Evolutionary conservation across 768 basidiomycete genomes (phyloP).

Genomic region (Pulveroboletus sp.): DNA sequence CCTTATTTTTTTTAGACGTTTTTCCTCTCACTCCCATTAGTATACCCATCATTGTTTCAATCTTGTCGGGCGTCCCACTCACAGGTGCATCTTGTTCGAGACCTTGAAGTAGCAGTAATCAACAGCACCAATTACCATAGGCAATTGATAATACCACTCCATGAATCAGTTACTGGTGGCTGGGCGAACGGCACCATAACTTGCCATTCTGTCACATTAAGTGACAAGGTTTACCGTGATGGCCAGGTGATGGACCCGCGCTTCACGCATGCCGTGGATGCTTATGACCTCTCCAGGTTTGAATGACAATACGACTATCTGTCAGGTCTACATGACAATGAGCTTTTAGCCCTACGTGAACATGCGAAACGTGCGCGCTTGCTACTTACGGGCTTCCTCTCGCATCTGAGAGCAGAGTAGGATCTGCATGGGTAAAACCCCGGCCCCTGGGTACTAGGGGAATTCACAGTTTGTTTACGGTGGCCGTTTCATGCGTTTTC

Average conservation of each 20-base stretch:
- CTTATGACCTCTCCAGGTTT: conserved; percentile 61
- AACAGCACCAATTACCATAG: conserved; percentile 28
- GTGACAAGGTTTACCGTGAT: too few species aligned
- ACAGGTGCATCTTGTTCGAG: conserved; percentile 23
- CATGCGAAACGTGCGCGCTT: conserved; percentile 67
- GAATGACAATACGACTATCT: conserved; percentile 72
- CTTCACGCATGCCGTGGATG: conserved; percentile 69
- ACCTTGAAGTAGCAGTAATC: conserved; percentile 24
- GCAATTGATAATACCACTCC: conserved; percentile 23
- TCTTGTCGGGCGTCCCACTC: conserved; percentile 23
- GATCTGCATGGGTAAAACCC: too few species aligned
- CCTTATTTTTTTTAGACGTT: conserved; percentile 22
- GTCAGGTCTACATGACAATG: conserved; percentile 54
- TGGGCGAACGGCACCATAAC: too few species aligned
- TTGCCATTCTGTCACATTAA: too few species aligned
- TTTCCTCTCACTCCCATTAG: conserved; percentile 11
- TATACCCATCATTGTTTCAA: conserved; percentile 29
- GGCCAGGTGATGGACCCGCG: too few species aligned
- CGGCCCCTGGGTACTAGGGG: too few species aligned
- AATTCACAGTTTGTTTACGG: too few species aligned
- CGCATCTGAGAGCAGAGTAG: conserved; percentile 48
- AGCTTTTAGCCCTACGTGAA: conserved; percentile 60
- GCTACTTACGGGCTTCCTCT: conserved; percentile 54
- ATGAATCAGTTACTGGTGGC: not conserved
- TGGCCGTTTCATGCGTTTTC: too few species aligned